Base-by-base conservation (phyloP, 208 protist genomes). In the Leishmania aethiopica region DNA sequence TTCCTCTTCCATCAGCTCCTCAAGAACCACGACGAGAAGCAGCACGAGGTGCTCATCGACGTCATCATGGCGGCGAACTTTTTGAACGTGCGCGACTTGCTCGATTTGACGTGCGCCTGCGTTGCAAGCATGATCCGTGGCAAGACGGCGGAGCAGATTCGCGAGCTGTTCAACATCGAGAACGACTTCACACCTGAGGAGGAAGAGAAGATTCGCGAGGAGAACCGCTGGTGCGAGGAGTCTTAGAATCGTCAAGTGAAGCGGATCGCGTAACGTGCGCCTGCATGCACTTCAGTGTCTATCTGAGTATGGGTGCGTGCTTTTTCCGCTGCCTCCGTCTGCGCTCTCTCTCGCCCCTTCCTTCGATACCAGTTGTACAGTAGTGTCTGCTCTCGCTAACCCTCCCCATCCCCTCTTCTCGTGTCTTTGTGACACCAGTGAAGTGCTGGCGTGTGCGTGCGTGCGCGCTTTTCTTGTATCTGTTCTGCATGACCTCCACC, bases 111-210 rank as follows among this genome's bases (percentile, higher is more conserved):
- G n/a, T 98, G 96, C 78, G 94, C 93, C 51, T 97, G 94, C 49
- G 96, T 99, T 25, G 97, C 97, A 2, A 96, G 88, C 75, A 97
- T 98, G 94, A 98, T 99, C 77, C 96, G 97, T 57, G 95, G 96
- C 62, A 99, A 99, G 88, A 94, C 96, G 15, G 96, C 98, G 6
- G 96, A 99, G 88, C 85, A 99, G 86, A 99, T 99, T 66, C 91
- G 97, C 19, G 83, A 87, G 53, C 91, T 98, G 40, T 99, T 99
- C 84, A 98, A 98, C 90, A 98, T 99, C 89, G 97, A 98, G 84
- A 98, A 98, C 82, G 98, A 99, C 79, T 99, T 99, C 84, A 98
- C 94, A 3, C 96, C 95, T 4, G 97, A 98, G 79, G 98, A 99
- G 85, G 97, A 98, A 84, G 95, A 96, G 80, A 97, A 95, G 86